Evolutionary conservation across 768 basidiomycete genomes (phyloP).

Genomic region (Russula virescens): DNA sequence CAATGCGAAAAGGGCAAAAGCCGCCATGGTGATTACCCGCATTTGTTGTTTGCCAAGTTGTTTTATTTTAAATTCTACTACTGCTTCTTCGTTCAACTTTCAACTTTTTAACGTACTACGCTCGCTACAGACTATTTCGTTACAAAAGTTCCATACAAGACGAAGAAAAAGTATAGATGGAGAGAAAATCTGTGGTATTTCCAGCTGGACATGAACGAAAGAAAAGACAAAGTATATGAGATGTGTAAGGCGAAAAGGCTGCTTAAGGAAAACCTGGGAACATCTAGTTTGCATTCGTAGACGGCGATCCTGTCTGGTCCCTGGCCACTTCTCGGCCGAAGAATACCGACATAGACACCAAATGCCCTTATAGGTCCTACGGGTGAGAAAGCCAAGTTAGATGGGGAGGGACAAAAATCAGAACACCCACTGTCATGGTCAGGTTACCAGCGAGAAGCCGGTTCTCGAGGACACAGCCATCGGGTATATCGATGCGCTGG

Average conservation of each 20-base stretch:
- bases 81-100: neutral
- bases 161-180: neutral
- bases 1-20: neutral
- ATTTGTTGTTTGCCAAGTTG: too few relatives aligned
- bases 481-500: constrained; percentile 52
- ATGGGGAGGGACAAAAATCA: neutral
- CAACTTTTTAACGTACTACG: neutral
- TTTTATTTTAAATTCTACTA: neutral
- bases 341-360: neutral
- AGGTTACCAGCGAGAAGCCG: constrained; percentile 68
- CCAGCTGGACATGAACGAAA: neutral
- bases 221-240: neutral
- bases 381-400: neutral
- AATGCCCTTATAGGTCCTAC: constrained; percentile 15
- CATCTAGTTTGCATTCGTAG: neutral
- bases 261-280: neutral
- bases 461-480: constrained; percentile 52
- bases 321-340: neutral
- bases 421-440: constrained; percentile 55
- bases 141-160: neutral
- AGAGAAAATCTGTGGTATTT: neutral
- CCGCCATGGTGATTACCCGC: neutral
- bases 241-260: too few relatives aligned
- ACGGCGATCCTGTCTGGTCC: too few relatives aligned
- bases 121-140: neutral